These are phyloP conservation scores for Aspergillus sp. DNA, from an alignment of 2,329 filamentous ascomycete genomes.

Conservation along the genomic window DNA sequence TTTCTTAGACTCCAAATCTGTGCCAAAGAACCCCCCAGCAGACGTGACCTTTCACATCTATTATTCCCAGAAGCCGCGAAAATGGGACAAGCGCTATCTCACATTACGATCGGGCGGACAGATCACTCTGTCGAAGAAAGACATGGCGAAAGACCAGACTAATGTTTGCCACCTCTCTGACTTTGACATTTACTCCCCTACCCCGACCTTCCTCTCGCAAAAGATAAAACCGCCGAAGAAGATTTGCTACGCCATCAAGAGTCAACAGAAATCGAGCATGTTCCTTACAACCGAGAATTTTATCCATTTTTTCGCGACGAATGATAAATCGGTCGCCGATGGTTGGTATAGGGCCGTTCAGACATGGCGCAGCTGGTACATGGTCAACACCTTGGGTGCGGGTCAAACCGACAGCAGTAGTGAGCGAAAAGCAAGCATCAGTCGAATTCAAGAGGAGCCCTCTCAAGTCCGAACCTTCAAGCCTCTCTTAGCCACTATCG, in stretches of 20 bases:
- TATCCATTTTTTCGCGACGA: constrained; percentile 88
- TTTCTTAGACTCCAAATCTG: constrained; percentile 65
- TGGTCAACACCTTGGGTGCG: constrained; percentile 72
- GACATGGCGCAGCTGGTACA: constrained; percentile 87
- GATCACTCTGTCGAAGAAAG: constrained; percentile 71
- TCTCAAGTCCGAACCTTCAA: constrained; percentile 55
- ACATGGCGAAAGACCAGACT: constrained; percentile 67
- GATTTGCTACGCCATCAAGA: constrained; percentile 86
- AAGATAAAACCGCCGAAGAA: constrained; percentile 82
- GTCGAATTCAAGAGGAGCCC: constrained; percentile 18
- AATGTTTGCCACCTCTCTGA: constrained; percentile 85
- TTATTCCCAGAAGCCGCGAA: constrained; percentile 78
- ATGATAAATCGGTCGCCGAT: constrained; percentile 69
- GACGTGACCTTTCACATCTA: constrained; percentile 74
- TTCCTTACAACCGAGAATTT: constrained; percentile 84
- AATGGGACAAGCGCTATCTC: constrained; percentile 86
- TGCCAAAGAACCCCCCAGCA: constrained; percentile 65
- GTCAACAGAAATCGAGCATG: constrained; percentile 83
- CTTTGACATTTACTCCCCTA: constrained; percentile 87
- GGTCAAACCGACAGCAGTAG: constrained; percentile 45
- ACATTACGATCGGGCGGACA: constrained; percentile 76
- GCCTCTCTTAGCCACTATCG: constrained; percentile 67
- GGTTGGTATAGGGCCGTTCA: constrained; percentile 74
- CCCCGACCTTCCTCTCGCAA: constrained; percentile 67
- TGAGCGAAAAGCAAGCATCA: constrained; percentile 21